These are phyloP conservation scores for Syzygium oleosum DNA, from an alignment of 345 rosid species.

Conservation along the genomic window DNA sequence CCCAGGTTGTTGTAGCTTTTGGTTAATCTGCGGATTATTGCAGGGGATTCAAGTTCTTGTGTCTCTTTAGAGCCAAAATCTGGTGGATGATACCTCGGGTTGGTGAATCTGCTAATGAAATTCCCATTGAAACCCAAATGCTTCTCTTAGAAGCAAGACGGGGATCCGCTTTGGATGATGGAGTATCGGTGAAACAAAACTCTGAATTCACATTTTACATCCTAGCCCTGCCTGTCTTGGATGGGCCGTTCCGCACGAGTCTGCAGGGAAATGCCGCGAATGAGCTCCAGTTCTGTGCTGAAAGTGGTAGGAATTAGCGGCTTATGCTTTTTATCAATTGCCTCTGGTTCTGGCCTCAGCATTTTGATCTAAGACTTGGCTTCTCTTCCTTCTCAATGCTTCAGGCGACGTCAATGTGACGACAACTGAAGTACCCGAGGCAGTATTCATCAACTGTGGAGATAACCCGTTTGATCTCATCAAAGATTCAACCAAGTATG, in stretches of 20 bases:
- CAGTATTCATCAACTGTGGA: conserved; percentile 49
- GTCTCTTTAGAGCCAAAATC: conserved; percentile 43
- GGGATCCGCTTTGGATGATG: conserved; percentile 11
- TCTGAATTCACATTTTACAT: conserved; percentile 18
- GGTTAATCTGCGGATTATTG: background rate
- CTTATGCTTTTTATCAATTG: background rate
- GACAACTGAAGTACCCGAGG: conserved; percentile 26
- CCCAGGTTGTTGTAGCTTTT: background rate
- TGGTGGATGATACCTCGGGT: conserved; percentile 76
- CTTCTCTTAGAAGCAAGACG: conserved; percentile 43
- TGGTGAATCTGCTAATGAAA: conserved; percentile 35
- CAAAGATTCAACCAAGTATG: conserved; percentile 45
- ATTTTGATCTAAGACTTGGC: background rate
- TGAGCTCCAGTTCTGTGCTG: conserved; percentile 54
- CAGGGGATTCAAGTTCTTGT: conserved; percentile 46
- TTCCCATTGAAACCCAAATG: conserved; percentile 56
- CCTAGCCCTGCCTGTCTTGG: conserved; percentile 49
- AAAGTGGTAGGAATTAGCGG: conserved; percentile 36
- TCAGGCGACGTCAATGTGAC: conserved; percentile 43
- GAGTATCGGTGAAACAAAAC: background rate
- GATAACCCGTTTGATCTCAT: conserved; percentile 54
- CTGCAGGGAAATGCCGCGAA: conserved; percentile 46
- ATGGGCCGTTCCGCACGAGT: conserved; percentile 42
- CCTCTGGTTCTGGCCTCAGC: background rate
- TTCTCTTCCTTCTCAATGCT: background rate